Conservation (phyloP, 352 stramenopile species). For the Phytopythium montanum region DNA sequence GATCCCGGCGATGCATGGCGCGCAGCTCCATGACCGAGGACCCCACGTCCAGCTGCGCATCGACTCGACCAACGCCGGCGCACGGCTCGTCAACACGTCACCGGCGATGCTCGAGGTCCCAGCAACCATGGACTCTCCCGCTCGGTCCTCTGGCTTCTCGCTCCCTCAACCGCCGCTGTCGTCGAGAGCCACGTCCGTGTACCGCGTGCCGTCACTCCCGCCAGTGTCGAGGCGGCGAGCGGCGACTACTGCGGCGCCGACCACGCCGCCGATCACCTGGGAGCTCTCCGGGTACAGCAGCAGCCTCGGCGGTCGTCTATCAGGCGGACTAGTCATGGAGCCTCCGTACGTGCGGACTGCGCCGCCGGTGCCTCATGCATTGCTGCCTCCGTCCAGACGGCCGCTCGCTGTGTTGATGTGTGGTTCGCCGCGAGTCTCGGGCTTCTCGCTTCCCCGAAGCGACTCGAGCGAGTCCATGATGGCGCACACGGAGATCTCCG, state of each 20-base stretch:
- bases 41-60: slow-evolving; percentile 31
- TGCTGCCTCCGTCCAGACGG: slow-evolving; percentile 18
- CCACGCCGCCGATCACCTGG: background rate
- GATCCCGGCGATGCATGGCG: slow-evolving; percentile 10
- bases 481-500: slow-evolving; percentile 1
- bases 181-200: background rate
- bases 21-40: slow-evolving; percentile 35
- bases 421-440: slow-evolving; percentile 17
- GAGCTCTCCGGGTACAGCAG: slow-evolving; percentile 11
- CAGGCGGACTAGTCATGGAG: slow-evolving; percentile 45
- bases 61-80: slow-evolving; percentile 42
- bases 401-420: slow-evolving; percentile 29
- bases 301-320: slow-evolving; percentile 25
- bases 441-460: slow-evolving; percentile 15
- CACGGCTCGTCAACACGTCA: slow-evolving; percentile 14
- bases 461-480: slow-evolving; percentile 27
- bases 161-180: slow-evolving; percentile 1
- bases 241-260: slow-evolving; percentile 1
- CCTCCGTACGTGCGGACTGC: slow-evolving; percentile 11
- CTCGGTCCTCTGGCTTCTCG: slow-evolving; percentile 10
- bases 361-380: slow-evolving; percentile 13
- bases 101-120: slow-evolving; percentile 18
- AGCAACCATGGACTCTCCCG: slow-evolving; percentile 12
- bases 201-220: slow-evolving; percentile 3
- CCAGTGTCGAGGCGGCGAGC: slow-evolving; percentile 10